Evolutionary conservation across 352 stramenopile species (phyloP).

Genomic region (Phytopythium vexans): DNA sequence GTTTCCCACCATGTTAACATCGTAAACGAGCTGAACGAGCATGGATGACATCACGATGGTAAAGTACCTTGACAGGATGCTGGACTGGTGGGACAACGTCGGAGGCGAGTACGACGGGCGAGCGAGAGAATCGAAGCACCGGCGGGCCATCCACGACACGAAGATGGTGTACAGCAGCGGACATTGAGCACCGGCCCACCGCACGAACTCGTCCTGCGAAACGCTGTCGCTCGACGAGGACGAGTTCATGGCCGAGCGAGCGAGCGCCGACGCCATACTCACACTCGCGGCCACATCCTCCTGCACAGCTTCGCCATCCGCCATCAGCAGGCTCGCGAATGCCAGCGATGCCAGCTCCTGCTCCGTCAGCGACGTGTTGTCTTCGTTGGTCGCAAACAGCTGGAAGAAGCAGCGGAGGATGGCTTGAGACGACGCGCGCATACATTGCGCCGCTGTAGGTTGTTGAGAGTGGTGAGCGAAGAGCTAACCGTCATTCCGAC

Average conservation of each 20-base stretch:
- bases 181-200: slow-evolving; percentile 54
- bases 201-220: slow-evolving; percentile 52
- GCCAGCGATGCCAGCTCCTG: slow-evolving; percentile 41
- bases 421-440: slow-evolving; percentile 57
- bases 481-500: not conserved
- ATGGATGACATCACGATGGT: too few species aligned
- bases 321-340: slow-evolving; percentile 52
- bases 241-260: slow-evolving; percentile 30
- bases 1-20: too few species aligned
- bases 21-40: too few species aligned
- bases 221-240: slow-evolving; percentile 4
- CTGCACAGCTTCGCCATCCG: slow-evolving; percentile 17
- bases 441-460: slow-evolving; percentile 55
- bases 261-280: slow-evolving; percentile 38
- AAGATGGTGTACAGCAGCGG: slow-evolving; percentile 79
- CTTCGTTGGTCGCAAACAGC: slow-evolving; percentile 37
- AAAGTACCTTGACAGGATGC: slow-evolving; percentile 65
- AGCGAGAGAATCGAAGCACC: slow-evolving; percentile 46
- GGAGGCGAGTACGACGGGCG: slow-evolving; percentile 51
- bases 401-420: slow-evolving; percentile 51
- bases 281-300: slow-evolving; percentile 28
- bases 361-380: slow-evolving; percentile 31
- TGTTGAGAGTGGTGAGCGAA: not conserved
- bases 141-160: slow-evolving; percentile 61
- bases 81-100: slow-evolving; percentile 50